Base-by-base conservation (phyloP, 2,329 filamentous ascomycete genomes). In the Calonectria fujianensis region DNA sequence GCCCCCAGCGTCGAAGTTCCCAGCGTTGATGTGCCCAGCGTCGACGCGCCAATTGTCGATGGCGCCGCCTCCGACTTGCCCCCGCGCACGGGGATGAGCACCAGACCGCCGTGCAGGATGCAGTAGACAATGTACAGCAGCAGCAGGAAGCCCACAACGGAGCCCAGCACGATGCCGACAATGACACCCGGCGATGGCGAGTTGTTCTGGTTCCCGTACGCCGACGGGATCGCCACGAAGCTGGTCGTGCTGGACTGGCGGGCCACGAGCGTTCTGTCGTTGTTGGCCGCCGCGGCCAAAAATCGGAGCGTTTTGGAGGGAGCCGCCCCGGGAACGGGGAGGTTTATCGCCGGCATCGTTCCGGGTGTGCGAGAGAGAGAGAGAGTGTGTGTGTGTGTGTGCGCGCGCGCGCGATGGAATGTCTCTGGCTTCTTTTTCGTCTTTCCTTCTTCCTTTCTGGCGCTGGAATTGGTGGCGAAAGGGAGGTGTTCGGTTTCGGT, bases 51-150 rank as follows among this genome's bases (percentile, higher is more conserved):
- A 2, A 65, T 16, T 2, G 69, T 70, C 18, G 69, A 69, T 29
- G 51, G 64, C 20, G 16, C 52, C 39, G 57, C 16, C 57, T 63
- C 32, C 11, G 70, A 73, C 54, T 80, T 65, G 77, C 80, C 52
- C 24, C 70, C 63, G 57, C 67, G 70, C 27, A 79, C 78, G 45
- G 77, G 74, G 39, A 81, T 75, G 69, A 81, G 81, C 48, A 83
- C 79, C 2, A 85, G 87, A 1, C 85, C 85, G 37, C 87, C 84
- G 74, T 88, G 87, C 37, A 90, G 82, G n/a, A 85, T 85, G 3
- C 87, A 85, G 81, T 90, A 90, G 72, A 91, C 76, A 16, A 91
- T 79, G 82, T 88, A 88, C 37, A 91, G 83, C 16, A 91, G 75
- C 41, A 92, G 84, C 39, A 91, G 81, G 81, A 92, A 89, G 68